A percentile compares a stretch with the other conserved stretches of the same genome.
phyloP scores from a whole-genome alignment of 805 yeast genomes.

The Starmera amethionina region DNA sequence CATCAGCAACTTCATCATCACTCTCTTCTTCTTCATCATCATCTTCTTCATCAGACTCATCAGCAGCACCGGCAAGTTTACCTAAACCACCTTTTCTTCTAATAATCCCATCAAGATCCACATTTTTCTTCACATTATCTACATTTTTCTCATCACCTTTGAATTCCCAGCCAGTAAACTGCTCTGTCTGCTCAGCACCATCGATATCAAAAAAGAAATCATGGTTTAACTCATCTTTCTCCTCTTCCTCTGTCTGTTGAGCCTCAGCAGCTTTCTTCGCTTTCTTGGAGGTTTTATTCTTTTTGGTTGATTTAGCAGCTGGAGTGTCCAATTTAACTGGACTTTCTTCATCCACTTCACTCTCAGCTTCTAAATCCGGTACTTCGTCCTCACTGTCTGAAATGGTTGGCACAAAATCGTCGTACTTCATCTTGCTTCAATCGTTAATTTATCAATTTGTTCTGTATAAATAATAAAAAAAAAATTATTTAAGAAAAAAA shows the following conservation, averaged over 20 bases:
- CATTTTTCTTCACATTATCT: constrained; percentile 38
- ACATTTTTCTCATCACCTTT: constrained; percentile 32
- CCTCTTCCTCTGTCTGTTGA: constrained; percentile 19
- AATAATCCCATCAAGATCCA: constrained; percentile 81
- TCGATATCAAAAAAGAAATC: constrained; percentile 63
- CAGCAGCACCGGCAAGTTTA: constrained; percentile 38
- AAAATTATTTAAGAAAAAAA: not conserved
- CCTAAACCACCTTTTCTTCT: constrained; percentile 76
- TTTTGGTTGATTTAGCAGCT: constrained; percentile 14
- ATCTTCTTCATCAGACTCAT: constrained; percentile 25
- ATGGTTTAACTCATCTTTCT: constrained; percentile 57
- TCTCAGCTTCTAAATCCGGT: constrained; percentile 43
- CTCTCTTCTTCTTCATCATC: constrained; percentile 36
- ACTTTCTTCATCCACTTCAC: constrained; percentile 21
- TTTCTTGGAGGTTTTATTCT: constrained; percentile 14
- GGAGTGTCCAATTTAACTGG: constrained; percentile 13
- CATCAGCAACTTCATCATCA: constrained; percentile 24
- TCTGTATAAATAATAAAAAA: no score
- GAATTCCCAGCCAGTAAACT: constrained; percentile 81
- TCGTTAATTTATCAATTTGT: no score
- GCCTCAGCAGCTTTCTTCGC: constrained; percentile 15
- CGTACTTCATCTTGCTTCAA: constrained; percentile 18
- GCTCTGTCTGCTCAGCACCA: constrained; percentile 37
- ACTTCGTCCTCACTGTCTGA: constrained; percentile 69
- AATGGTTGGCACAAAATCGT: constrained; percentile 66